Base-by-base conservation (phyloP, 2,329 filamentous ascomycete genomes). In the Pleurostoma richardsiae region DNA sequence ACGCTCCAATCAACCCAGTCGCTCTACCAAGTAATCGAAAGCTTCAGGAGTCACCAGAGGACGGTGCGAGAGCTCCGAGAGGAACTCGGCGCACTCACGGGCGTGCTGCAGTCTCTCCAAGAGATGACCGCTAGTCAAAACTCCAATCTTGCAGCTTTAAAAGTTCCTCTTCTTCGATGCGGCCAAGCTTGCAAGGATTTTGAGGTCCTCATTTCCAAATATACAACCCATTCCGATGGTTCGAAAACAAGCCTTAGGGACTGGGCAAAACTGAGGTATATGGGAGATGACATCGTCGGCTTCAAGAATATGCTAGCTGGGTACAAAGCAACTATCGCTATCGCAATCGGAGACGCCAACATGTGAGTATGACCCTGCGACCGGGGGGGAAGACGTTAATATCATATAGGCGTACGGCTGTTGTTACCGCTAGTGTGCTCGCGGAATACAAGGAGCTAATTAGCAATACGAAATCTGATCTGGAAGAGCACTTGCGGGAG, bases 121-220 rank as follows among this genome's bases (percentile, higher is more conserved):
- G 42, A 40, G 36, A 30, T 48, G 36, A 50, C 46, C 29, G 46
- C 43, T 27, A 43, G 46, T 10, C 19, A 43, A 36, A 36, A 55
- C 38, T 43, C 53, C 19, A 56, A 66, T 40, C 55, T 69, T 29
- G 53, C 61, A 36, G 49, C 54, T 28, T 62, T 72, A 45, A 52
- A 65, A 43, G 54, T 69, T 47, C 69, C 69, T 45, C 52, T 73
- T 36, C 55, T 58, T 42, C 61, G 64, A 53, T 73, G 67, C 51
- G 63, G 66, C 39, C 64, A 65, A 52, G 63, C 67, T 38, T 73
- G 66, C 51, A 57, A 62, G 49, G 67, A 70, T 31, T 73, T 73
- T 50, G 51, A 64, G 48, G 46, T 61, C 49, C 59, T 64, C 50
- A 53, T 73, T 43, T 33, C 56, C 28, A 63, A 64, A 58, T 69